A percentile compares a stretch with the other conserved stretches of the same genome.
phyloP scores from a whole-genome alignment of 306 rosid genomes.

The Cucurbita maxima region DNA sequence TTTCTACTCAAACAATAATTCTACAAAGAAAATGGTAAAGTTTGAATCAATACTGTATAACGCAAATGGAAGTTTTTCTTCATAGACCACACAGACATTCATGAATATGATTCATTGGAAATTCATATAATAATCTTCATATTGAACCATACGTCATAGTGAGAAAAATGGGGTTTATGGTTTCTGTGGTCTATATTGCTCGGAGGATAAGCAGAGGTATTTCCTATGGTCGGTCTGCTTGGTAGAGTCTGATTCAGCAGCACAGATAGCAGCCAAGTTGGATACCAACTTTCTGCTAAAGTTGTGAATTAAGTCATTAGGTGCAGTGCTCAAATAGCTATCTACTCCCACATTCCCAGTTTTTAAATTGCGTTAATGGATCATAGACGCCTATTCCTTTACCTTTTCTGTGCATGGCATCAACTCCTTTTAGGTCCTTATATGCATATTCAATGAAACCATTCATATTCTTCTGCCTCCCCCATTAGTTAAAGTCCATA shows the following conservation, averaged over 20 bases:
- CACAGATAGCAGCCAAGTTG: not conserved
- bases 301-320: not conserved
- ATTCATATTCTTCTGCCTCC: not conserved
- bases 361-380: not conserved
- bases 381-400: not conserved
- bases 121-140: not conserved
- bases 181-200: not conserved
- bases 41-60: not conserved
- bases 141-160: not conserved
- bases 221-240: not conserved
- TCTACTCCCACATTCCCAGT: constrained; percentile 3
- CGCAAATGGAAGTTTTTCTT: not conserved
- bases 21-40: not conserved
- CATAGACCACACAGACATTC: not conserved
- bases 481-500: not conserved
- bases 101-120: not conserved
- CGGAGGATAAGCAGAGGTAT: constrained; percentile 18
- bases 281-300: constrained; percentile 13
- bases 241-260: constrained; percentile 7
- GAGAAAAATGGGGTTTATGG: not conserved
- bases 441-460: not conserved
- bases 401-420: not conserved
- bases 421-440: not conserved
- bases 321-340: not conserved
- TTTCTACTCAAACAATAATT: not conserved